Evolutionary conservation across 257 asterid genomes (phyloP).

Genomic region (Rehmannia glutinosa): DNA sequence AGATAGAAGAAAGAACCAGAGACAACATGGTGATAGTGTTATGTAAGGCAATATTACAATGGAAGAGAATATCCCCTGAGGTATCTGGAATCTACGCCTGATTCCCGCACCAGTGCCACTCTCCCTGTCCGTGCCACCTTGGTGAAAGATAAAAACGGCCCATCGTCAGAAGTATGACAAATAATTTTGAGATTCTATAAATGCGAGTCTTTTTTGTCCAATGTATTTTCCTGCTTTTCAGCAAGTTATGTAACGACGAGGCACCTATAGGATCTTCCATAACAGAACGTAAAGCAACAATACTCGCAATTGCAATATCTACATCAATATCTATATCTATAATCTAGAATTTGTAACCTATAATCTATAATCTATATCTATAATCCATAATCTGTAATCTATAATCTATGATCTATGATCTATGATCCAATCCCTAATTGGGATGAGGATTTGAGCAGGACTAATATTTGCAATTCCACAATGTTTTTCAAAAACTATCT

Average conservation of each 20-base stretch:
- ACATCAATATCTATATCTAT: too few species aligned
- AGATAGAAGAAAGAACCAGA: background rate
- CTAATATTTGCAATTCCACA: too few species aligned
- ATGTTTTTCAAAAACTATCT: too few species aligned
- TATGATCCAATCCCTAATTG: too few species aligned
- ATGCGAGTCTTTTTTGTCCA: background rate
- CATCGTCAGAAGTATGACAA: background rate
- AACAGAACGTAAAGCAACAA: background rate
- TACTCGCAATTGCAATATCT: too few species aligned
- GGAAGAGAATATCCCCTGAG: constrained; percentile 73
- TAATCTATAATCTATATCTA: too few species aligned
- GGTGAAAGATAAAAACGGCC: too few species aligned
- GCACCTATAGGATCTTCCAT: too few species aligned
- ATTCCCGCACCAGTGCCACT: constrained; percentile 71
- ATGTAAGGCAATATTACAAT: constrained; percentile 16
- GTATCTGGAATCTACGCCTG: constrained; percentile 77
- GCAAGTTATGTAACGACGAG: background rate
- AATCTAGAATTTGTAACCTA: too few species aligned
- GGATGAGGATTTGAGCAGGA: too few species aligned
- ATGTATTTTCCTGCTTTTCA: background rate
- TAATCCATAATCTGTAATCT: too few species aligned
- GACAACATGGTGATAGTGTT: background rate
- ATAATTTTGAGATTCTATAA: background rate
- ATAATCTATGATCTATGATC: too few species aligned
- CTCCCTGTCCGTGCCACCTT: constrained; percentile 94